Percentiles rank a stretch among this genome's conserved stretches.
Conservation (phyloP, 2,329 filamentous ascomycete species). For the Hypoxylon sp. region DNA sequence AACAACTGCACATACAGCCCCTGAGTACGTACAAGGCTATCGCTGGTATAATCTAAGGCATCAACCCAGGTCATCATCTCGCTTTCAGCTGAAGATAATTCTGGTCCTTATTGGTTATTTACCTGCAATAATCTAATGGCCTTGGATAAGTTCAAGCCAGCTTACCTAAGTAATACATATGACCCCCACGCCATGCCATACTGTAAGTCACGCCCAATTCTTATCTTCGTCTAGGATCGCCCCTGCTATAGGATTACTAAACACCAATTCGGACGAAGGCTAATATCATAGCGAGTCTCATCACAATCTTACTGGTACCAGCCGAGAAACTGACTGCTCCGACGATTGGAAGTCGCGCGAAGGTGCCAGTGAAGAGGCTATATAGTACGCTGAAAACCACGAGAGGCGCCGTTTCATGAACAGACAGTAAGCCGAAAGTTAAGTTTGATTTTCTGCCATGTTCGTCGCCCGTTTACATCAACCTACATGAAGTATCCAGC, state of each 20-base stretch:
- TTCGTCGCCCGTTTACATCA: too few relatives aligned
- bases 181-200: conserved; percentile 29
- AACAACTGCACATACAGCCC: too few relatives aligned
- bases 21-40: too few relatives aligned
- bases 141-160: not conserved
- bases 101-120: too few relatives aligned
- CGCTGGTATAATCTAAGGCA: too few relatives aligned
- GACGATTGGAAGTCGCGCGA: conserved; percentile 37
- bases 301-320: conserved; percentile 43
- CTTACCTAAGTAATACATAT: conserved; percentile 26
- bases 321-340: conserved; percentile 37
- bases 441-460: not conserved
- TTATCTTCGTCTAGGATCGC: conserved; percentile 34
- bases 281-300: conserved; percentile 42
- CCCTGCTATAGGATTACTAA: conserved; percentile 42
- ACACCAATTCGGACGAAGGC: conserved; percentile 39
- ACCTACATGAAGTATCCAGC: not conserved
- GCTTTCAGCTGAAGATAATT: too few relatives aligned
- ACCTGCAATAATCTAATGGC: not conserved
- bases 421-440: conserved; percentile 33
- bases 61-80: not conserved
- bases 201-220: conserved; percentile 38
- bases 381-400: conserved; percentile 34
- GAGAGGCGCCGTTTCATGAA: conserved; percentile 22
- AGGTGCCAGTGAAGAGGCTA: conserved; percentile 35